Conservation (phyloP, 169 alveolate genomes). For the Babesia ovis region DNA sequence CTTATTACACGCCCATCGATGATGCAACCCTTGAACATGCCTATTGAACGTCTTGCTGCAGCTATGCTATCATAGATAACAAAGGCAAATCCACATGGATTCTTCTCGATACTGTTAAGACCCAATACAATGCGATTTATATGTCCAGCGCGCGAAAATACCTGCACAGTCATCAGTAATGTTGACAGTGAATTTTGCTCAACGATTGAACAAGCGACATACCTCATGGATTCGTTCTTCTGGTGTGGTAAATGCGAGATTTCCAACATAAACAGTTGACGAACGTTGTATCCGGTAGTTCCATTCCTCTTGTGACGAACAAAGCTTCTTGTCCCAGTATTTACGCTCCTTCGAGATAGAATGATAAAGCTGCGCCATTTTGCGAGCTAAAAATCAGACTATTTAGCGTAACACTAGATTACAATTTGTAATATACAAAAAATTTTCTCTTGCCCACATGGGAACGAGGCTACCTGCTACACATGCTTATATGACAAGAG, state of each 20-base stretch:
- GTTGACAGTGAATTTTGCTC: too few relatives aligned
- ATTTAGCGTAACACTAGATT: not conserved
- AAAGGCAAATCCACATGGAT: constrained; percentile 79
- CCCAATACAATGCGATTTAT: constrained; percentile 76
- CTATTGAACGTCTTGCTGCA: constrained; percentile 71
- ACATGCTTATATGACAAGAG: not conserved
- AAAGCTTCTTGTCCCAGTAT: constrained; percentile 74
- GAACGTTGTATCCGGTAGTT: constrained; percentile 66
- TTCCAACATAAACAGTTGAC: constrained; percentile 77
- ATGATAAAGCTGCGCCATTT: constrained; percentile 74
- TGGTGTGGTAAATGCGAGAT: constrained; percentile 75
- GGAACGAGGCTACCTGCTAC: not conserved
- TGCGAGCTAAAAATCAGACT: not conserved
- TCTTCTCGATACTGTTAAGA: constrained; percentile 71
- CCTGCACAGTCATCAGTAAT: constrained; percentile 21
- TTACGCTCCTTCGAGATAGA: constrained; percentile 69
- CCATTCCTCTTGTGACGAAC: constrained; percentile 75
- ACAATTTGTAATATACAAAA: not conserved
- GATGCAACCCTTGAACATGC: constrained; percentile 71
- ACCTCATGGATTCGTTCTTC: constrained; percentile 81
- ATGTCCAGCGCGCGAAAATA: constrained; percentile 67
- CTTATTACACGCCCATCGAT: constrained; percentile 77
- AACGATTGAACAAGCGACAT: not conserved
- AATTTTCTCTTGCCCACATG: too few relatives aligned
- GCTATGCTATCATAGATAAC: constrained; percentile 69